These are phyloP conservation scores for Ophiostoma sp. DNA, from an alignment of 2,329 filamentous ascomycete genomes.

Conservation along the genomic window DNA sequence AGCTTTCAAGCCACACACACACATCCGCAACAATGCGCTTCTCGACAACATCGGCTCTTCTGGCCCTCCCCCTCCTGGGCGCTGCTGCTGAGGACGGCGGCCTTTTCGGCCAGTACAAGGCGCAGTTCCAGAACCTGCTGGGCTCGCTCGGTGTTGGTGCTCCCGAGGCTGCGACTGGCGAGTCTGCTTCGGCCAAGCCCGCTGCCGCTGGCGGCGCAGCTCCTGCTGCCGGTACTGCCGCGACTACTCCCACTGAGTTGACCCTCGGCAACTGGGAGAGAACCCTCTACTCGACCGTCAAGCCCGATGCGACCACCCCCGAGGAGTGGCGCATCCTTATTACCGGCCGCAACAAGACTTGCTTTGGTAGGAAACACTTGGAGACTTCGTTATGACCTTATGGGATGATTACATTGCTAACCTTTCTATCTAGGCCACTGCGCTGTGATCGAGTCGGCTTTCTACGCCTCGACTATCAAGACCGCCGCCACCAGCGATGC, in stretches of 20 bases:
- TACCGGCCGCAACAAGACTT: constrained; percentile 76
- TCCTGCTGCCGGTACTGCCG: constrained; percentile 33
- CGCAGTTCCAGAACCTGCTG: constrained; percentile 64
- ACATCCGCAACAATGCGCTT: constrained; percentile 56
- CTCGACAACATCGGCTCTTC: constrained; percentile 49
- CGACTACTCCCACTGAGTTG: constrained; percentile 48
- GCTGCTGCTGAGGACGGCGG: constrained; percentile 48
- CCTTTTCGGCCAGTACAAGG: constrained; percentile 58
- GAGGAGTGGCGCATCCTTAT: constrained; percentile 77
- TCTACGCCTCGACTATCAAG: constrained; percentile 64
- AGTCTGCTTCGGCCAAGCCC: constrained; percentile 37
- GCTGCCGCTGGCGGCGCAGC: constrained; percentile 50
- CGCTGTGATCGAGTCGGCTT: constrained; percentile 61
- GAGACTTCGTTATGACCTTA: not conserved
- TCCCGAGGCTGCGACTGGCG: constrained; percentile 29
- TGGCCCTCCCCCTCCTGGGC: constrained; percentile 58
- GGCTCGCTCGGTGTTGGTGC: constrained; percentile 53
- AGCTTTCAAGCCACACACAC: not conserved
- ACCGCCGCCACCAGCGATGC: constrained; percentile 65
- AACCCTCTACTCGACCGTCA: constrained; percentile 62
- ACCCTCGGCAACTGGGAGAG: constrained; percentile 71
- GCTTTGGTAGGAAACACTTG: constrained; percentile 55
- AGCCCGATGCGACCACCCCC: constrained; percentile 58
- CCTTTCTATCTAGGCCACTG: constrained; percentile 57
- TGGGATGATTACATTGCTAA: not conserved